Evolutionary conservation across 23 red algal species (phyloP), one percentile per base, ranked within the genome.

Genomic region (Agarophyton chilense): DNA sequence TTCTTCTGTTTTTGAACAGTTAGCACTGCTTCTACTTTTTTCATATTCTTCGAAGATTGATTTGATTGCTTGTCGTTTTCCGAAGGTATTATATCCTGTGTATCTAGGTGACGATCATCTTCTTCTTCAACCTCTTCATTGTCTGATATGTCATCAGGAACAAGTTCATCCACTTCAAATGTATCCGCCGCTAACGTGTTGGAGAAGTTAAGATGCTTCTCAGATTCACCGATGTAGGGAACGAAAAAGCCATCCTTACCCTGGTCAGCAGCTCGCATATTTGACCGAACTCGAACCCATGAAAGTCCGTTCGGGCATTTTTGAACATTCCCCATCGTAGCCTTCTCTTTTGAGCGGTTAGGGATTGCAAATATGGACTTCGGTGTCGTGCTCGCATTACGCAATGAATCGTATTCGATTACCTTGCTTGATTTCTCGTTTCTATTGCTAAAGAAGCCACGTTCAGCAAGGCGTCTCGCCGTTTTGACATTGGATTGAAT

Each of bases 141-240:
- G 40, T 91, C 88, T 36, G 76, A 81, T 10, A 79, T 45, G 35
- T 91, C 76, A 31, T 82, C 88, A 41, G 56, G 65, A 40, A 79
- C 88, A 26, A 26, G 32, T 10, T 45, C 25, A 28, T 91, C 77
- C 16, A 35, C 10, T 65, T 82, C 64, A 74, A 82, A 77, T 10
- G 71, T 43, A 16, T 91, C 88, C 1, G 43, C 72, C 11, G 75
- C 75, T 45, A 91, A 61, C 35, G 43, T 58, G 72, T 82, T 91
- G 11, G 88, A 91, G 38, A 75, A 91, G 34, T 57, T 38, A 10
- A 73, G 45, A 44, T 81, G 55, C 12, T 39, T 36, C 18, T 91
- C 88, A 31, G 60, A 73, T 61, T 91, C 88, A 44, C 77, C 88
- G 32, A 91, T 39, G 53, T 91, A 91, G 10, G 88, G 88, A 36